Evolutionary conservation across 2,329 filamentous ascomycete species (phyloP).

Genomic region (Diaporthe sp.): DNA sequence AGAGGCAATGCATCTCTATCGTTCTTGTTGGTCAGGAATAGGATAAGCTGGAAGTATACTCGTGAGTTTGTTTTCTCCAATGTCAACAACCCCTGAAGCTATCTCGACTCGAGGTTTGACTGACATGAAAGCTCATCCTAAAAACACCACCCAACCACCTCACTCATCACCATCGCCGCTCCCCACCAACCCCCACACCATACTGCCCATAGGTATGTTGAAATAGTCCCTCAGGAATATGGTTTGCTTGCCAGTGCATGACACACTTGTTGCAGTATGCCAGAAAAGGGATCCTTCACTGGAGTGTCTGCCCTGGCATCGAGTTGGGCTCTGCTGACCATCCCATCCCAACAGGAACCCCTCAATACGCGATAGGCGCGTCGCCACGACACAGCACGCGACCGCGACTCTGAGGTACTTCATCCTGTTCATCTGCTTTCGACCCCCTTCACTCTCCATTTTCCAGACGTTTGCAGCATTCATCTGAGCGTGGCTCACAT

Average conservation of each 20-base stretch:
- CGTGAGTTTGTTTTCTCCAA: background rate
- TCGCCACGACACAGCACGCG: background rate
- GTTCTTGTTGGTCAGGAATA: background rate
- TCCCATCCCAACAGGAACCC: background rate
- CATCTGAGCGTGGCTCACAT: background rate
- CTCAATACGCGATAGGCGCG: background rate
- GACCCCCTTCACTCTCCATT: too few species aligned
- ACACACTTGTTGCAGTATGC: background rate
- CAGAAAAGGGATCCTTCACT: background rate
- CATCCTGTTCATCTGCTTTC: background rate
- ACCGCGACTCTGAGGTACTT: background rate
- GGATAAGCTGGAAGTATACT: background rate
- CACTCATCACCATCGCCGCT: background rate
- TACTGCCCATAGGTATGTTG: background rate
- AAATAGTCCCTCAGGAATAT: background rate
- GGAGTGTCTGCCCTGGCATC: background rate
- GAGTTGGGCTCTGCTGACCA: background rate
- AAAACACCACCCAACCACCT: background rate
- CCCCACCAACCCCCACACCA: background rate
- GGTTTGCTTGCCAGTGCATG: background rate
- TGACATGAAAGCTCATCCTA: background rate
- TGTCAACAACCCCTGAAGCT: background rate
- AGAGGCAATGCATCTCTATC: background rate
- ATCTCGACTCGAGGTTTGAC: background rate
- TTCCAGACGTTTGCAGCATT: background rate